Base-by-base conservation (phyloP, 257 asterid species). In the Datura wrightii region DNA sequence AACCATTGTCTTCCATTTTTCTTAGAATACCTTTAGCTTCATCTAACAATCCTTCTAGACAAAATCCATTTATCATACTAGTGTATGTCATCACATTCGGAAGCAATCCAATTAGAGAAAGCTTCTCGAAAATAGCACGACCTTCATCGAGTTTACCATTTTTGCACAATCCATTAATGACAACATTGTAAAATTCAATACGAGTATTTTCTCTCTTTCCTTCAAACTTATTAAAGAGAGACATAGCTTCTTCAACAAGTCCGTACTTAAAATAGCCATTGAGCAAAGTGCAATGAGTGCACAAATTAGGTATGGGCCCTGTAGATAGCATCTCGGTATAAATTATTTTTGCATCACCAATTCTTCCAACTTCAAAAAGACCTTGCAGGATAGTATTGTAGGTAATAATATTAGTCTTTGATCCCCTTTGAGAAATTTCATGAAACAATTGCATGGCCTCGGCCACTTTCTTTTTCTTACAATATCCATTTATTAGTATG, bases 241-340 rank as follows among this genome's bases (percentile, higher is more conserved):
- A 55, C 37, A 80, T 39, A 36, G 85, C 83, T 53, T 83, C 85
- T 39, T 46, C 76, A 48, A 85, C 84, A 34, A 56, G 60, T 37
- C 65, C 63, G 10, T 79, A 34, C 84, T 83, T 85, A 15, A 76
- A 85, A 24, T 82, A 46, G 6, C 84, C 85, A 74, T 87, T 55
- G 3, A 87, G 54, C 9, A 85, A 8, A 4, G 62, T 56, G n/a
- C 0, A 1, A 59, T 79, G 70, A 7, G 50, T 41, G 34, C 0
- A 11, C 2, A 44, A 56, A 18, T 71, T 5, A 5, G 83, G 84
- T 4, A 3, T 10, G 8, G 0, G 8, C 3, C 58, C 79, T 0
- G 42, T 3, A 5, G 10, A 56, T 44, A 19, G 6, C 87, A 85
- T 81, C 79, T 85, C 76, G 0, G 0, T 14, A 6, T 10, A 41